Base-by-base conservation (phyloP, 192 early-diverging fungal species). In the Paraglomus occultum region DNA sequence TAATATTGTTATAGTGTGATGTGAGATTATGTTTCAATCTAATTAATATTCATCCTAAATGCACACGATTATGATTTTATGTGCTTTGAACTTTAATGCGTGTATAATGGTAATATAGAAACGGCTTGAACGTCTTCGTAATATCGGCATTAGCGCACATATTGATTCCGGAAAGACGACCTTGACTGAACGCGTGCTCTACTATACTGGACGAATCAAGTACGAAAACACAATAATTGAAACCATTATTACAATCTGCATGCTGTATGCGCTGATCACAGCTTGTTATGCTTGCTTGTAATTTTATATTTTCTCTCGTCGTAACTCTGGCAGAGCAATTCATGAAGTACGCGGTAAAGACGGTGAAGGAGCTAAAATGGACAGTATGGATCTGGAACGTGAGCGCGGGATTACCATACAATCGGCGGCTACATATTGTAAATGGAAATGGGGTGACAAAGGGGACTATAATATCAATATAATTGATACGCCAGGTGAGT, bases 321-420 rank as follows among this genome's bases (percentile, higher is more conserved):
- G 10, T 57, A 23, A 11, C 31, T 31, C 31, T 42, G 47, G 44
- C 46, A 68, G 66, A 68, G 14, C 66, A 73, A 94, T 94, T 73
- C 92, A 94, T 77, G 91, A 94, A 71, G 91, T 94, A 40, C 90
- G 92, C 70, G 91, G 91, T 68, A 85, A 84, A 70, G 91, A 94
- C 75, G 88, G 88, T 75, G 93, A 96, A 46, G 97, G 95, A 60
- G 97, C 97, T 11, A 97, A 94, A 73, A 99, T 99, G 97, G 97
- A 99, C 81, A 96, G 93, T 45, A 99, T 99, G 97, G 95, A 97
- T 31, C 84, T 97, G 20, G 97, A 97, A 83, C 85, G 95, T 68
- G 97, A 99, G 77, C 89, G 91, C 79, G 92, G 92, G 42, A 94
- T 94, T 71, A 94, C 92, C 38, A 94, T 94, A 71, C 90, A 92